Evolutionary conservation across 1,284 basidiomycete genomes (phyloP), one percentile per base, ranked within the genome.

Genomic region (Malassezia equina): DNA sequence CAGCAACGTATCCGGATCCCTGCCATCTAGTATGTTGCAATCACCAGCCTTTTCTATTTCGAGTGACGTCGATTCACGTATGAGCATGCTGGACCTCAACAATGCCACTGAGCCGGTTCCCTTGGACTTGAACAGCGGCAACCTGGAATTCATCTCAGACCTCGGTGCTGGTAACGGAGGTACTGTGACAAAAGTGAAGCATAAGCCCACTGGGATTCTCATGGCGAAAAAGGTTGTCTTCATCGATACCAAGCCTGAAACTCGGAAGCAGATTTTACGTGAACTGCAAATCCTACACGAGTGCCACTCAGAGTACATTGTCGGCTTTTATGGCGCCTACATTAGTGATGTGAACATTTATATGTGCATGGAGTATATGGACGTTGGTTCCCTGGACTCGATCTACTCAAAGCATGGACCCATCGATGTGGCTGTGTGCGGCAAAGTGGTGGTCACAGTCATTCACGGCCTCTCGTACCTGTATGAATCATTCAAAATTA

Each of bases 401-500:
- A 93, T 98, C 63, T 98, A 94, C 79, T 90, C 90, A 77, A 84
- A 84, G 70, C 86, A 87, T 62, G 94, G 93, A 0, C 81, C 90
- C 2, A 86, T 98, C 63, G 82, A 87, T 58, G 86, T 93, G 61
- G 82, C 86, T 31, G 84, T 98, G 21, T 88, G 95, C 19, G 86
- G 85, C 39, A 85, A 86, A 74, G 86, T 98, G 51, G 90, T 91
- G 7, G 80, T 90, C 51, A 85, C 86, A 0, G 94, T 98, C n/a
- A 79, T 96, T 40, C 85, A 89, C 60, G 93, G 93, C 7, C 77
- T 98, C 69, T 90, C 88, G 13, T 99, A 98, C 75, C 81, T 99
- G n/a, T 98, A 99, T 75, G 94, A 98, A 73, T 86, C 86, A 1
- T 94, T 98, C 76, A 84, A 90, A n/a, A 98, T 98, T 76, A 98